phyloP scores from a whole-genome alignment of 805 yeast species.

The Kluyveromyces nonfermentans region DNA sequence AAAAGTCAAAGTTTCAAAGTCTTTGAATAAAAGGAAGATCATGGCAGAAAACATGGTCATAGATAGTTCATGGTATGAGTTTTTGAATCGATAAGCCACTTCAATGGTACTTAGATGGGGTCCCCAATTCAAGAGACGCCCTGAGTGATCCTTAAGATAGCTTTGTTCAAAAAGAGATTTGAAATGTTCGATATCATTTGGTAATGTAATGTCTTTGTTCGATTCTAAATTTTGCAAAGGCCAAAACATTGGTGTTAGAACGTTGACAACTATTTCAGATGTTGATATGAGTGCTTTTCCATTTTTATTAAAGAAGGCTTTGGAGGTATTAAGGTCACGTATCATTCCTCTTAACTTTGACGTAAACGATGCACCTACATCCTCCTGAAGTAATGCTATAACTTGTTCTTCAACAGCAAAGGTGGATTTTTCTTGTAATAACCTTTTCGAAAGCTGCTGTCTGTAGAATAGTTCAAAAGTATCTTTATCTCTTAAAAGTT shows the following conservation, averaged over 20 bases:
- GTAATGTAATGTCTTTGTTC: constrained; percentile 31
- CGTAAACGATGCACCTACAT: constrained; percentile 71
- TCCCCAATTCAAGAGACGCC: constrained; percentile 65
- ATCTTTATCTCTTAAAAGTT: constrained; percentile 72
- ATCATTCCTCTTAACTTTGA: constrained; percentile 81
- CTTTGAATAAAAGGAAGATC: constrained; percentile 64
- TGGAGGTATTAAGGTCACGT: constrained; percentile 58
- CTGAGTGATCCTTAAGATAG: constrained; percentile 43
- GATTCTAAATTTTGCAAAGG: constrained; percentile 41
- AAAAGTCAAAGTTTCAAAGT: constrained; percentile 43
- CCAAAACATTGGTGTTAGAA: constrained; percentile 60
- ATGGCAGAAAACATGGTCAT: constrained; percentile 77
- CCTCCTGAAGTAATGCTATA: constrained; percentile 59
- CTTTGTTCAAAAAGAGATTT: constrained; percentile 40
- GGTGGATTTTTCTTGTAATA: constrained; percentile 41
- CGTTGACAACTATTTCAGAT: constrained; percentile 39
- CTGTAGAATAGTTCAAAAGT: constrained; percentile 78
- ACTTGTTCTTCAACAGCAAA: constrained; percentile 61
- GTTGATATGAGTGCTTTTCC: constrained; percentile 7
- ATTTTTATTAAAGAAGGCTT: constrained; percentile 27
- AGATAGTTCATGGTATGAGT: constrained; percentile 64
- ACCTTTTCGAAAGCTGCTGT: constrained; percentile 75
- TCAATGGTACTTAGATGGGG: constrained; percentile 80
- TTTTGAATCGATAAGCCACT: constrained; percentile 57
- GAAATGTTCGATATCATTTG: constrained; percentile 36